Evolutionary conservation across 805 yeast genomes (phyloP), one percentile per base, ranked within the genome.

Genomic region (Ogataea polymorpha): DNA sequence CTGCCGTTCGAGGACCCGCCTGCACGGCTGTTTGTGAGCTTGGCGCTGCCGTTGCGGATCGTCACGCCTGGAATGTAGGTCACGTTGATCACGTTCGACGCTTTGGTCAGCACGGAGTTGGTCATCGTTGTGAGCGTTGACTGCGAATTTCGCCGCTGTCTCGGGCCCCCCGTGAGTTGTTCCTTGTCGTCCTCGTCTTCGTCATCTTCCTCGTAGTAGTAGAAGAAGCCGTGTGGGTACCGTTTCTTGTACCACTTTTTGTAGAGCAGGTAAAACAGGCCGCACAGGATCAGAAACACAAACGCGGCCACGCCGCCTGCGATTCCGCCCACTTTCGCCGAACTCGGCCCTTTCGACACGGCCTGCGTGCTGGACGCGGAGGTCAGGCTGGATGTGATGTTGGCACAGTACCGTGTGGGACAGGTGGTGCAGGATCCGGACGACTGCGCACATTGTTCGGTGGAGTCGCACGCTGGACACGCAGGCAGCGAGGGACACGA

Each of bases 61-160:
- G 89, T 86, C 32, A 89, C 96, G 26, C 97, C 97, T 0, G 97
- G 98, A 45, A 90, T 86, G 58, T 89, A 90, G 2, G 96, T 96
- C 42, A 91, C 83, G 14, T 96, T 96, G 46, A 90, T 74, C 49
- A 90, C 80, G 61, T 90, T 89, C 11, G 95, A 85, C 4, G 95
- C 95, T 53, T 83, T 79, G 9, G 93, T 82, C 35, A 82, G 70
- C 11, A 82, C 76, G 6, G 89, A 76, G 23, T 85, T 75, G 7
- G 90, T 84, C 58, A 54, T 41, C 32, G 63, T 60, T 5, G 59
- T 45, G 18, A 52, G 50, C 29, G 66, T 61, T 11, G 55, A 58
- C 38, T 62, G 61, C 45, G 34, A 33, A 29, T 28, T 21, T 44
- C 55, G 38, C 48, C 63, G 35, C 51, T 45, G 29, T 38, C 39